Evolutionary conservation across 2,329 filamentous ascomycete genomes (phyloP), one percentile per base, ranked within the genome.

Genomic region (Pleoardoris graminearum): DNA sequence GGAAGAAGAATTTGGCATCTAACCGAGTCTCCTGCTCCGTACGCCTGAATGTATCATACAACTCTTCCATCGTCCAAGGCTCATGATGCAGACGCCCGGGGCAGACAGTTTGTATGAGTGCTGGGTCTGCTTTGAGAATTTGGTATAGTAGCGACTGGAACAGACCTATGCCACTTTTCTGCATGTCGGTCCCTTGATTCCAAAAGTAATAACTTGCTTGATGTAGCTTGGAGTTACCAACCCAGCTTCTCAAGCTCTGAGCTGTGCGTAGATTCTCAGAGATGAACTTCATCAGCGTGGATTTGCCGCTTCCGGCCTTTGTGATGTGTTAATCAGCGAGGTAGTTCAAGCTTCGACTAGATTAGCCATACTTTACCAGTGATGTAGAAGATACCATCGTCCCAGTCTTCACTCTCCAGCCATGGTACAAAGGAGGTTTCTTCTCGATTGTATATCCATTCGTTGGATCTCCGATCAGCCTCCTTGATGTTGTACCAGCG

Each of bases 251-350:
- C 42, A 58, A 41, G 19, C 3, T 19, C 19, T 44, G 3, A 7
- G 10, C 29, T 14, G 55, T 58, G 7, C 22, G 11, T 3, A 14
- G 14, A 23, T 55, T 3, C 19, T 53, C 44, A 25, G 6, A 42
- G 19, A 41, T 30, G 30, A 71, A 75, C 21, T 72, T 68, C 60
- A 77, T 76, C 0, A 78, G 60, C 0, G 76, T 78, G 0, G 76
- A 77, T 47, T 78, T 78, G 1, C 76, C 76, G 0, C 73, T 75
- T 0, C 76, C 76, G 7, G 76, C 72, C 35, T 77, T 22, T 7
- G 16, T 33, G n/a, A 27, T 17, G n/a, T 11, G 14, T 22, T 11
- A 3, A 7, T 50, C 41, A 44, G 30, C 33, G 7, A 43, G 12
- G 11, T 5, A 14, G 5, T 22, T n/a, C 35, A 1, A n/a, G 14